Evolutionary conservation across 805 yeast species (phyloP).

Genomic region (Cyberlindnera petersonii): DNA sequence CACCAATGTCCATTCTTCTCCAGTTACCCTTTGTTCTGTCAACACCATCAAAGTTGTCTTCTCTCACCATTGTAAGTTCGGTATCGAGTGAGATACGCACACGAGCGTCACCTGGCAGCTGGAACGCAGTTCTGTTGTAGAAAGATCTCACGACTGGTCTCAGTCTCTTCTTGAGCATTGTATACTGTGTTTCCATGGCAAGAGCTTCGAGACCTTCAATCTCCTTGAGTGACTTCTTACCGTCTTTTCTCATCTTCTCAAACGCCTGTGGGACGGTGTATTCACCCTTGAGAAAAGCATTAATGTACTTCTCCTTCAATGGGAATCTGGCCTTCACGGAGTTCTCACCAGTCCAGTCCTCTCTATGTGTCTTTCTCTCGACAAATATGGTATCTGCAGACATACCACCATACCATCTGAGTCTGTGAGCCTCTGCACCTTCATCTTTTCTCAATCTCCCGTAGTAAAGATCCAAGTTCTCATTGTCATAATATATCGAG

Average conservation of each 20-base stretch:
- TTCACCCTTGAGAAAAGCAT: constrained; percentile 76
- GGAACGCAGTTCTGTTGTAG: constrained; percentile 98
- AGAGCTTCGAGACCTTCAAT: constrained; percentile 88
- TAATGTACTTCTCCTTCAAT: constrained; percentile 85
- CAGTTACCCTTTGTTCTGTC: constrained; percentile 91
- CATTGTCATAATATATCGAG: constrained; percentile 92
- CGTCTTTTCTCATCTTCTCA: constrained; percentile 89
- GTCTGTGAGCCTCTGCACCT: constrained; percentile 97
- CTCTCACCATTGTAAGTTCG: constrained; percentile 95
- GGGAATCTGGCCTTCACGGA: constrained; percentile 98
- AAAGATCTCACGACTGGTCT: constrained; percentile 96
- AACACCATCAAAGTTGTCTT: constrained; percentile 90
- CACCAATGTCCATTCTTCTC: constrained; percentile 98
- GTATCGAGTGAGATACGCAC: constrained; percentile 98
- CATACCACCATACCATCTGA: constrained; percentile 99
- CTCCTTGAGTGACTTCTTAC: constrained; percentile 81
- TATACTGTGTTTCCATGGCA: constrained; percentile 90
- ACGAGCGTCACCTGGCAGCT: constrained; percentile 98
- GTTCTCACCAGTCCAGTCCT: constrained; percentile 99
- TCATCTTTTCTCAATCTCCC: constrained; percentile 95
- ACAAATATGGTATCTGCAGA: constrained; percentile 85
- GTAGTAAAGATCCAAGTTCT: constrained; percentile 82
- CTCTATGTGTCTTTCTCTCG: constrained; percentile 97
- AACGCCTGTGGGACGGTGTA: constrained; percentile 87
- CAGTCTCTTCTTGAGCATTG: constrained; percentile 75